These are phyloP conservation scores for Leccinum boreale DNA, from an alignment of 768 basidiomycete genomes.

Conservation along the genomic window DNA sequence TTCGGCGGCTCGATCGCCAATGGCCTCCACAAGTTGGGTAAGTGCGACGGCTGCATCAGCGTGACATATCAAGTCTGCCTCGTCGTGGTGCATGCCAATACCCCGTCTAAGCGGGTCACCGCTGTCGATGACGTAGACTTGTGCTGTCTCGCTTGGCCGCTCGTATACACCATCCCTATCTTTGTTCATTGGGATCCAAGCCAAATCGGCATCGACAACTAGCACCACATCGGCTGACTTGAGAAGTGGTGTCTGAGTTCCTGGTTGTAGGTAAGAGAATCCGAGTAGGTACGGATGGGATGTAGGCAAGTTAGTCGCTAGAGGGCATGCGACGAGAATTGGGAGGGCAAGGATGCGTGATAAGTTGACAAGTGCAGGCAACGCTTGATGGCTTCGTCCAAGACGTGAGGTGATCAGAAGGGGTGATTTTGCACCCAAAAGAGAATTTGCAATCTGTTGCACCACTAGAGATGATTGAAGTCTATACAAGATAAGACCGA, in stretches of 20 bases:
- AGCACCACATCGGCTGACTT: conserved; percentile 59
- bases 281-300: conserved; percentile 56
- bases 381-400: conserved; percentile 51
- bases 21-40: conserved; percentile 39
- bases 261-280: conserved; percentile 45
- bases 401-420: conserved; percentile 64
- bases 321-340: conserved; percentile 49
- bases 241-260: conserved; percentile 45
- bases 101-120: conserved; percentile 57
- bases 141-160: conserved; percentile 40
- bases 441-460: conserved; percentile 43
- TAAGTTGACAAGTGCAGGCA: conserved; percentile 44
- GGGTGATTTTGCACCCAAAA: conserved; percentile 49
- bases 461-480: conserved; percentile 22
- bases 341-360: conserved; percentile 54
- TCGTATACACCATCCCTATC: conserved; percentile 27
- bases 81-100: conserved; percentile 47
- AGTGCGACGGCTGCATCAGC: conserved; percentile 55
- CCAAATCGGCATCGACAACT: conserved; percentile 61
- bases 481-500: not conserved
- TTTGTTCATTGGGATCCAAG: conserved; percentile 57
- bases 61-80: conserved; percentile 55
- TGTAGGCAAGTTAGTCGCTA: conserved; percentile 51
- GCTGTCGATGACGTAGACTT: conserved; percentile 58
- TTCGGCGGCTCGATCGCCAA: conserved; percentile 11